Conservation (phyloP, 2,329 filamentous ascomycete genomes). For the Fusarium sp. region DNA sequence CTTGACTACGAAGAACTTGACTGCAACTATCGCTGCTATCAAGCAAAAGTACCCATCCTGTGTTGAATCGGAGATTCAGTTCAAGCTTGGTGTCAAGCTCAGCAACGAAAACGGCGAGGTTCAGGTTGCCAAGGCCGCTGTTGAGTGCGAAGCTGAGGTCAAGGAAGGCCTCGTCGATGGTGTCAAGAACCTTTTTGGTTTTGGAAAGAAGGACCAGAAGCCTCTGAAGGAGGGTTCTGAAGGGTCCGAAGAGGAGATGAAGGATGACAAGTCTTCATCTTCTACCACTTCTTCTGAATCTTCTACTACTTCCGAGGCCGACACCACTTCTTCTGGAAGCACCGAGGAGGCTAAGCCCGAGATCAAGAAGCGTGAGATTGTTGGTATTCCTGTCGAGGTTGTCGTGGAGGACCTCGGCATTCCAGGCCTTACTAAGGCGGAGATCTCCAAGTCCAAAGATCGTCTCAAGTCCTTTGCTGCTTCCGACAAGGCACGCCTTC, state of each 20-base stretch:
- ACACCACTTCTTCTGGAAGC: conserved; percentile 61
- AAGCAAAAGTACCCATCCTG: conserved; percentile 81
- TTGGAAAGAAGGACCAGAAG: conserved; percentile 85
- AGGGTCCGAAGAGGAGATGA: conserved; percentile 53
- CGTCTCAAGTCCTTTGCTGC: conserved; percentile 85
- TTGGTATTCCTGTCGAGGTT: conserved; percentile 64
- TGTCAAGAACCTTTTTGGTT: conserved; percentile 95
- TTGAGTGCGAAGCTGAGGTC: conserved; percentile 87
- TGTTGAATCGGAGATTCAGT: conserved; percentile 78
- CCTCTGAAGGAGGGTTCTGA: conserved; percentile 65
- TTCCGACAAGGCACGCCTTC: conserved; percentile 80
- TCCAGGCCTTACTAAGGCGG: conserved; percentile 60
- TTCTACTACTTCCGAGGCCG: conserved; percentile 47
- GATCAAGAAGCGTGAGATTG: conserved; percentile 69
- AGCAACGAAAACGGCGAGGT: conserved; percentile 81
- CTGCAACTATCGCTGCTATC: conserved; percentile 80
- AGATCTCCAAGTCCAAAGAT: conserved; percentile 67
- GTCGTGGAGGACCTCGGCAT: conserved; percentile 62
- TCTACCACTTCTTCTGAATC: conserved; percentile 42
- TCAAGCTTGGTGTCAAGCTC: conserved; percentile 82
- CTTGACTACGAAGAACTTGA: conserved; percentile 86
- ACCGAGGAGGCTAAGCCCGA: conserved; percentile 60
- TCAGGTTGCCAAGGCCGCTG: conserved; percentile 77
- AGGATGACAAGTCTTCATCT: conserved; percentile 53
- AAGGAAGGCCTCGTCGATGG: conserved; percentile 90